phyloP scores from a whole-genome alignment of 176 grass and related monocot genomes.

The Eleusine coracana region DNA sequence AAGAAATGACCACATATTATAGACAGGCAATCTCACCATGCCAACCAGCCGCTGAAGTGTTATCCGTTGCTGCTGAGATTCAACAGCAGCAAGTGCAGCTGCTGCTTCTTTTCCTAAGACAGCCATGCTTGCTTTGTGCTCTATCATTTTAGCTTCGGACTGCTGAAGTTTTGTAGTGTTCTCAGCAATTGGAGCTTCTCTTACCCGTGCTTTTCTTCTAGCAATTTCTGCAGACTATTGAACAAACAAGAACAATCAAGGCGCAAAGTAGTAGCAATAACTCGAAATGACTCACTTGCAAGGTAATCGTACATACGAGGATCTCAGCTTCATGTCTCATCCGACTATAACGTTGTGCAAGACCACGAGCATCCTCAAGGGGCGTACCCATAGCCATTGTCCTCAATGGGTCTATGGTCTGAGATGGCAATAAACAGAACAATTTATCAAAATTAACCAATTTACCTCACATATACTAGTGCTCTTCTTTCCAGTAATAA shows the following conservation, averaged over 20 bases:
- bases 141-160: slow-evolving; percentile 88
- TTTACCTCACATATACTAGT: slow-evolving; percentile 16
- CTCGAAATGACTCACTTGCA: slow-evolving; percentile 13
- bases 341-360: slow-evolving; percentile 97
- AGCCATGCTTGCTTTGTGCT: slow-evolving; percentile 90
- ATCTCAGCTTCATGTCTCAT: slow-evolving; percentile 98
- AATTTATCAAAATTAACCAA: slow-evolving; percentile 29
- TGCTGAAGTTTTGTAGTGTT: slow-evolving; percentile 85
- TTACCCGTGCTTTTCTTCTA: slow-evolving; percentile 81
- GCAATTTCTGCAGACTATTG: slow-evolving; percentile 89
- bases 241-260: slow-evolving; percentile 38
- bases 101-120: slow-evolving; percentile 96
- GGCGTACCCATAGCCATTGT: slow-evolving; percentile 65
- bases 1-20: slow-evolving; percentile 1
- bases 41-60: slow-evolving; percentile 83
- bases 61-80: slow-evolving; percentile 89
- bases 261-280: slow-evolving; percentile 22
- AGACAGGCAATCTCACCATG: slow-evolving; percentile 57
- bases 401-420: slow-evolving; percentile 93
- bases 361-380: slow-evolving; percentile 90
- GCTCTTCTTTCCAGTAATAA: slow-evolving; percentile 15
- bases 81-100: slow-evolving; percentile 74
- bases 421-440: slow-evolving; percentile 44
- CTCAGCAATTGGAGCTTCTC: slow-evolving; percentile 82
- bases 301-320: slow-evolving; percentile 48